Evolutionary conservation across 176 grass and related monocot species (phyloP).

Genomic region (Cocos nucifera): DNA sequence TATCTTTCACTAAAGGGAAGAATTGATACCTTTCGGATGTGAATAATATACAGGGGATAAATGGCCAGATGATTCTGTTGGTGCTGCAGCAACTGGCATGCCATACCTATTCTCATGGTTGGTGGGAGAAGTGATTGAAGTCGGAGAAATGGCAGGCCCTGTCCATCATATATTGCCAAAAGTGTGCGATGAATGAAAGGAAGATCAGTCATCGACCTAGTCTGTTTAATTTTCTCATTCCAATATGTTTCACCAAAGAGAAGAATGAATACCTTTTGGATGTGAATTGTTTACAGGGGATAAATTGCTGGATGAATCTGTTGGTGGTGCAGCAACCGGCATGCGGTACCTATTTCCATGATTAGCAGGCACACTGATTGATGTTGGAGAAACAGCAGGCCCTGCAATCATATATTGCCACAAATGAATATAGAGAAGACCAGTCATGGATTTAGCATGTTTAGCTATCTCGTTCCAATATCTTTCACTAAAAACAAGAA

Average conservation of each 20-base stretch:
- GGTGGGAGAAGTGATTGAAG: neutral
- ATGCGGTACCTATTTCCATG: neutral
- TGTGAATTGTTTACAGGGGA: constrained; percentile 1
- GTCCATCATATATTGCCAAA: no score
- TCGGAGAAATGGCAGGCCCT: neutral
- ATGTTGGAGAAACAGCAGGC: neutral
- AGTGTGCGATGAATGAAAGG: neutral
- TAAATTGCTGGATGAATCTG: neutral
- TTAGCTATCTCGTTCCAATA: no score
- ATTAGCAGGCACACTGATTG: neutral
- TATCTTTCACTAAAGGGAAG: constrained; percentile 11
- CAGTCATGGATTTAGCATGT: no score
- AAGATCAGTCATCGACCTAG: constrained; percentile 5
- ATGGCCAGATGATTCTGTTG: neutral
- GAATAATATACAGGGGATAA: constrained; percentile 3
- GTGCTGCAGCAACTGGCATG: neutral
- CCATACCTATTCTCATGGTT: neutral
- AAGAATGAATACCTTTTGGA: constrained; percentile 28
- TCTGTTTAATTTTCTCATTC: neutral
- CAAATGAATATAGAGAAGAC: no score
- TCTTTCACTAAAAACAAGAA: no score
- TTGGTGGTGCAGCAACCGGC: constrained; percentile 3
- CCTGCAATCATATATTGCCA: neutral
- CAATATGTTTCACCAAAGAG: no score
- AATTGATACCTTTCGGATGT: constrained; percentile 14